Evolutionary conservation across 208 protist genomes (phyloP).

Genomic region (Acanthamoeba culbertsoni): DNA sequence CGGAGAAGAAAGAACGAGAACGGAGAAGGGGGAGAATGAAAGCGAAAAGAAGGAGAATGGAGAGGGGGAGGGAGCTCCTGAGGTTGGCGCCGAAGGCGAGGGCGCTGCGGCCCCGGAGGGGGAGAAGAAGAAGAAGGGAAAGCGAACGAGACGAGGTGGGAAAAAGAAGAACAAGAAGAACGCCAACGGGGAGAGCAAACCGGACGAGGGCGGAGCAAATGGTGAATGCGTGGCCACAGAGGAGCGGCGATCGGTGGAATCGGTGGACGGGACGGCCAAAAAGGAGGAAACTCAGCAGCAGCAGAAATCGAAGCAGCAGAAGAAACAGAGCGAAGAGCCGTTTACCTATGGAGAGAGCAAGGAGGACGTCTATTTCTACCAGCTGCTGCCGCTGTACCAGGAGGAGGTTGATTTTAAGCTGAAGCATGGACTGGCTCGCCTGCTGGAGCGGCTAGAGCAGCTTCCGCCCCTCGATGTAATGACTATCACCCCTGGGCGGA

Average conservation of each 20-base stretch:
- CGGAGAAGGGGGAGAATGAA: neutral
- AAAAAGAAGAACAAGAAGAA: slow-evolving; percentile 51
- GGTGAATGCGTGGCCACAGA: neutral
- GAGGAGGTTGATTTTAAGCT: slow-evolving; percentile 54
- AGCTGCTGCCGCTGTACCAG: slow-evolving; percentile 53
- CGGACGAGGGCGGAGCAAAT: neutral
- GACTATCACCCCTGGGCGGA: slow-evolving; percentile 5
- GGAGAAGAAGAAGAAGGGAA: neutral
- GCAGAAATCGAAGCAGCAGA: neutral
- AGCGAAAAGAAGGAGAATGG: neutral
- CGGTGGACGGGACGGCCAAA: neutral
- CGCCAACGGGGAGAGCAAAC: neutral
- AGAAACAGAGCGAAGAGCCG: slow-evolving; percentile 21
- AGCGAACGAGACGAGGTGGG: neutral
- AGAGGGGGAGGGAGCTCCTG: too few relatives aligned
- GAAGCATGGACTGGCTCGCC: neutral
- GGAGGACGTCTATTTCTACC: slow-evolving; percentile 54
- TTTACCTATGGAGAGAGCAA: slow-evolving; percentile 11
- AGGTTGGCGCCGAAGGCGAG: neutral
- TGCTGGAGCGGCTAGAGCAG: slow-evolving; percentile 36
- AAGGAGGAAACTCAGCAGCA: neutral
- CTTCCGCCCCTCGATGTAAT: slow-evolving; percentile 4
- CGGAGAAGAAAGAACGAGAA: neutral
- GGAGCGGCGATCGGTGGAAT: neutral
- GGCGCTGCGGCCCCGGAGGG: neutral